Evolutionary conservation across 2,329 filamentous ascomycete species (phyloP).

Genomic region (Hypoxylon sp.): DNA sequence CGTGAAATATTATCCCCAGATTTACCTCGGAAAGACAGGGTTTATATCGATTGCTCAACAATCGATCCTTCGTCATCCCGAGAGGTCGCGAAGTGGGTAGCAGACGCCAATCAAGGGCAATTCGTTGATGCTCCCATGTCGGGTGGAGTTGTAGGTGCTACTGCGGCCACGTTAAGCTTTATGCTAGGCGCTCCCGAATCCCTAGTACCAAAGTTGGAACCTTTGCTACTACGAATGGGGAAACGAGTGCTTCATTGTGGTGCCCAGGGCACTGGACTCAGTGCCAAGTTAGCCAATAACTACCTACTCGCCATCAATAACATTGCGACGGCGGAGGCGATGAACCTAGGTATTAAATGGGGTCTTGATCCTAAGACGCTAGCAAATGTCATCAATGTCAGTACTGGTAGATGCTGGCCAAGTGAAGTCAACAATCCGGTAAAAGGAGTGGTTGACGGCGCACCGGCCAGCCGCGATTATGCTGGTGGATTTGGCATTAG

Average conservation of each 20-base stretch:
- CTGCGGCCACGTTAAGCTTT: constrained; percentile 90
- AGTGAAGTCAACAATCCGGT: constrained; percentile 97
- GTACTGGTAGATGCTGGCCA: constrained; percentile 96
- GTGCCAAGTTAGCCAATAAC: constrained; percentile 96
- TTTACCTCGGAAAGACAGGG: constrained; percentile 69
- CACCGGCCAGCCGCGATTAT: constrained; percentile 84
- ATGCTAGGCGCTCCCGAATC: constrained; percentile 84
- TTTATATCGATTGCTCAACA: constrained; percentile 97
- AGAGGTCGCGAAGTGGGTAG: constrained; percentile 79
- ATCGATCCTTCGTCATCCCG: constrained; percentile 92
- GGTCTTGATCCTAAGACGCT: constrained; percentile 75
- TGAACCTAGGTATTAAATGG: constrained; percentile 74
- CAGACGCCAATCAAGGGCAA: constrained; percentile 74
- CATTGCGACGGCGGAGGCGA: constrained; percentile 76
- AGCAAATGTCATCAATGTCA: constrained; percentile 90
- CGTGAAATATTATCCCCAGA: constrained; percentile 76
- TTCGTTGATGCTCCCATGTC: constrained; percentile 99
- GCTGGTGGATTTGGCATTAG: constrained; percentile 81
- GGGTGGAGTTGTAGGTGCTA: constrained; percentile 91
- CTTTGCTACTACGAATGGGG: constrained; percentile 85
- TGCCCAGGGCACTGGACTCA: constrained; percentile 84
- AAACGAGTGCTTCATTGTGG: constrained; percentile 89
- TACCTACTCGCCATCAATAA: constrained; percentile 96
- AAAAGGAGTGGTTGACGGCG: constrained; percentile 81
- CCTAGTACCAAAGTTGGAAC: constrained; percentile 74